Evolutionary conservation across 495 filamentous ascomycete species (phyloP).

Genomic region (Podospora sp.): DNA sequence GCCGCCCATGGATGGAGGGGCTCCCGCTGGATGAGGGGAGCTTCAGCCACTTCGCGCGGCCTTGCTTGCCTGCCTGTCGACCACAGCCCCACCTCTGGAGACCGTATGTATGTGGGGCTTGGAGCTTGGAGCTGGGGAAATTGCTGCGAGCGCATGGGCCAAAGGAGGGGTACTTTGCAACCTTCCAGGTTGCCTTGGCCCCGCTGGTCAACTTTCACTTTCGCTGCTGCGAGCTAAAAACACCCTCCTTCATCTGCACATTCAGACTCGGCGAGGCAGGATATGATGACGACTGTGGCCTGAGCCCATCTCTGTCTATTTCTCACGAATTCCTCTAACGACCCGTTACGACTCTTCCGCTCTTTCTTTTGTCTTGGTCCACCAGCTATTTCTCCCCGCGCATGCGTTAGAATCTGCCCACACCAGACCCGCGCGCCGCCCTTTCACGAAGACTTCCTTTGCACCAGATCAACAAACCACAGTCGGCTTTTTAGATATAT

Average conservation of each 20-base stretch:
- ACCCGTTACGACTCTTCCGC: constrained; percentile 32
- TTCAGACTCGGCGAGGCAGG: constrained; percentile 8
- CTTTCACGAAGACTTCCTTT: neutral
- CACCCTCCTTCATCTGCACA: constrained; percentile 5
- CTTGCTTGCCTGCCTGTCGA: neutral
- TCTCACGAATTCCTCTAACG: constrained; percentile 30
- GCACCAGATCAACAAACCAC: neutral
- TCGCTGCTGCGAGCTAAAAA: neutral
- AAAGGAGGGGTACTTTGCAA: constrained; percentile 13
- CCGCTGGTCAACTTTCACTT: constrained; percentile 1
- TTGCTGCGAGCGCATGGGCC: constrained; percentile 1
- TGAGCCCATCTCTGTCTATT: constrained; percentile 19
- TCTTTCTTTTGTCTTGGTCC: constrained; percentile 23
- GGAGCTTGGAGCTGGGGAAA: constrained; percentile 11
- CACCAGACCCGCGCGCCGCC: neutral
- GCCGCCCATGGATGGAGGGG: constrained; percentile 11
- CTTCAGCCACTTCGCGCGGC: constrained; percentile 6
- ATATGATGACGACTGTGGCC: constrained; percentile 18
- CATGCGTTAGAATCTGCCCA: constrained; percentile 14
- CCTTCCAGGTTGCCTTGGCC: no score
- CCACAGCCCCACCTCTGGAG: neutral
- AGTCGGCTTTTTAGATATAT: neutral
- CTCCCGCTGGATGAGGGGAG: neutral
- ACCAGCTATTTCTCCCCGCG: constrained; percentile 8
- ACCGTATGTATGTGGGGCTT: neutral